Conservation (phyloP, 2,329 filamentous ascomycete genomes). For the Pseudofabraea citricarpa region DNA sequence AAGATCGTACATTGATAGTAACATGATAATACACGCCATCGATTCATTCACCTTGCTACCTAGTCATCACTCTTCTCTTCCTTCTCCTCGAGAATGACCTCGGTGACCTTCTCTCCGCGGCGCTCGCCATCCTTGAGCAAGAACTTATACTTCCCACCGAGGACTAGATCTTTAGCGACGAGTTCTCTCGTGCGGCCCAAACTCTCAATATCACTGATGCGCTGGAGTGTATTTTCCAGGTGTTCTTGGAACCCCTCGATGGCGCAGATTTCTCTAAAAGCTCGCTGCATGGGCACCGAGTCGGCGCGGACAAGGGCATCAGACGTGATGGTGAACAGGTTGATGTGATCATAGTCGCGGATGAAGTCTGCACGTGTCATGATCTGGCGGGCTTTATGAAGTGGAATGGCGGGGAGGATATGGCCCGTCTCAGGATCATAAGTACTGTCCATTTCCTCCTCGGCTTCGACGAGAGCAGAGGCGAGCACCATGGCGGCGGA, state of each 20-base stretch:
- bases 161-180: constrained; percentile 89
- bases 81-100: constrained; percentile 21
- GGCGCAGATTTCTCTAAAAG: constrained; percentile 78
- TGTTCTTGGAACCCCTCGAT: constrained; percentile 75
- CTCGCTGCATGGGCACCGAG: constrained; percentile 92
- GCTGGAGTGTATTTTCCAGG: constrained; percentile 74
- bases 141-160: constrained; percentile 75
- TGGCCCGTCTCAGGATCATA: constrained; percentile 67
- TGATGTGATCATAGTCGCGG: constrained; percentile 84
- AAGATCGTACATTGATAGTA: too few species aligned
- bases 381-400: constrained; percentile 81
- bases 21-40: too few species aligned
- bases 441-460: constrained; percentile 54
- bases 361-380: constrained; percentile 98
- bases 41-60: not conserved
- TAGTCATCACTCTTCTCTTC: constrained; percentile 12
- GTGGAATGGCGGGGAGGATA: constrained; percentile 71
- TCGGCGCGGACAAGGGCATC: constrained; percentile 84
- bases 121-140: constrained; percentile 21
- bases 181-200: constrained; percentile 90
- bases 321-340: constrained; percentile 91
- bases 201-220: constrained; percentile 90
- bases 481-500: constrained; percentile 92
- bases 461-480: constrained; percentile 81
- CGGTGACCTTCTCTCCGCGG: constrained; percentile 19